Evolutionary conservation across 768 basidiomycete species (phyloP), one percentile per base, ranked within the genome.

Genomic region (Pleurotus pulmonarius): DNA sequence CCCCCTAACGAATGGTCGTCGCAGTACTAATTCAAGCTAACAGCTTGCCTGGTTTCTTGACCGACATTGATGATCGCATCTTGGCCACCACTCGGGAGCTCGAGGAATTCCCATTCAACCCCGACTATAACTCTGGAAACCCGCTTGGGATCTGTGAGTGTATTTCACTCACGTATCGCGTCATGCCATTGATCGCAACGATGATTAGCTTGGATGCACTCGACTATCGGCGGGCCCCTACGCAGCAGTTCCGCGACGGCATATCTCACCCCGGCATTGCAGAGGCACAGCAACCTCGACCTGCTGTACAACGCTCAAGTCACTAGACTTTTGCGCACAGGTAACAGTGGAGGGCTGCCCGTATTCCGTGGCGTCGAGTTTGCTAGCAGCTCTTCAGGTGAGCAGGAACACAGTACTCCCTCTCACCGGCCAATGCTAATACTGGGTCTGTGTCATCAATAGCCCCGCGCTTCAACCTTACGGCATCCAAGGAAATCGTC

Each of bases 191-290:
- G 16, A 3, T 15, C 2, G 0, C 15, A 7, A 13, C 16, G 4
- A 1, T 15, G 18, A 13, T 3, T 44, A 70, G 69, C 64, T 9
- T 76, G 73, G 68, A 58, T 65, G 3, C 70, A 71, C 46, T 55
- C 67, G 3, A 67, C 72, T 3, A 66, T 73, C 29, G 68, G 69
- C 13, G 59, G 59, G 5, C 66, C 69, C 8, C 59, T 61, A 7
- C 64, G 74, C 24, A 73, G 71, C 60, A 73, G 69, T 41, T 70
- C 76, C 25, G 73, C 73, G 1, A 71, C 68, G 4, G 63, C 67
- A 12, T 77, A 75, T 60, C 66, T 76, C 5, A 62, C 61, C 0
- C 58, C 64, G 7, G 66, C 55, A 11, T 65, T 64, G 45, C 55
- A 65, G 9, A 44, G 60, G 3, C 72, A 74, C 1, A 56, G 64